Base-by-base conservation (phyloP, 1,284 basidiomycete species). In the Farysia itapuensis region DNA sequence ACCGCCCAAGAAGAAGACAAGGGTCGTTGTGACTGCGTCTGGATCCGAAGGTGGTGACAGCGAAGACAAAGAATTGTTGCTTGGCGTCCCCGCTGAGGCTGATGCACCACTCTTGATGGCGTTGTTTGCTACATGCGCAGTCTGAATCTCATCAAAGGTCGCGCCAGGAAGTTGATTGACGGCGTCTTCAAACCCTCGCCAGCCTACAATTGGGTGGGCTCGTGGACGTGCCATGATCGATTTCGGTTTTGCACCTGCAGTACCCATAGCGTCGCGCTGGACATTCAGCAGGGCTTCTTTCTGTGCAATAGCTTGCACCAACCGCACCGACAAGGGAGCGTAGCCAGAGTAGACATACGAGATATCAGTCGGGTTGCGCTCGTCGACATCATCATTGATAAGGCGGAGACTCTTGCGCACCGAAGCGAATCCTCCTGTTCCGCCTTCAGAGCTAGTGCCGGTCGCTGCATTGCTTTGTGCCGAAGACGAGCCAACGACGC, bases 1-100 rank as follows among this genome's bases (percentile, higher is more conserved):
- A 3, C 95, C 95, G 25, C 95, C 95, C n/a, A 98, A 79, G 83
- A 97, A 97, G 79, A 96, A 96, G 9, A 99, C 89, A 18, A 95
- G 84, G 2, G 91, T 96, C 3, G 88, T 95, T 3, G 83, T 85
- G 4, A 83, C 78, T 56, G 73, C 51, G 7, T 73, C 72, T 23
- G 77, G 66, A 6, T 53, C 47, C 4, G 25, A 52, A 45, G 39
- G 13, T 5, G 42, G 33, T 9, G 26, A 15, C 9, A 39, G 34
- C 15, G 19, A 12, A 15, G 30, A 32, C 26, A 21, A 14, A 16
- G 3, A 11, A 25, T 23, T 41, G 37, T 19, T 19, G 37, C 22
- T 35, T 20, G 18, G 6, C 13, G 34, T 18, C 15, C 9, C 15
- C 23, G 41, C 25, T 15, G 25, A 6, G 6, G 44, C 24, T 22